These are phyloP conservation scores for Geosmithia morbida DNA, from an alignment of 2,329 filamentous ascomycete species.

Conservation along the genomic window DNA sequence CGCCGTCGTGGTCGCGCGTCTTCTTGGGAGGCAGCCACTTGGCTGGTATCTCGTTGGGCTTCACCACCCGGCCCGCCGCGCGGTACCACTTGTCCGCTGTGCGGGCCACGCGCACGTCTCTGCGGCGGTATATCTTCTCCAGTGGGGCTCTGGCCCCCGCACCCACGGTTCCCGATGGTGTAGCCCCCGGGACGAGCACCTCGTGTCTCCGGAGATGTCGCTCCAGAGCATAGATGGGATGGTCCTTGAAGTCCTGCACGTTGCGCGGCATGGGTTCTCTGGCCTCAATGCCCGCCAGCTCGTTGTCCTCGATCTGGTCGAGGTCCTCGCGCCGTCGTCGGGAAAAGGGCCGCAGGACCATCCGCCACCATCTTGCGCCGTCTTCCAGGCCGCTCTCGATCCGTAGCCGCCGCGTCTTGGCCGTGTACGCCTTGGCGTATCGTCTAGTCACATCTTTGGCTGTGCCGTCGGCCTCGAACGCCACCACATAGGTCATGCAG, in stretches of 20 bases:
- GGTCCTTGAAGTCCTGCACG: conserved; percentile 75
- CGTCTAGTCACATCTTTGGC: conserved; percentile 76
- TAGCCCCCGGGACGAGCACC: conserved; percentile 57
- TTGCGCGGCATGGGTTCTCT: conserved; percentile 77
- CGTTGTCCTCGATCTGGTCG: conserved; percentile 72
- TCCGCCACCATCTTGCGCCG: conserved; percentile 37
- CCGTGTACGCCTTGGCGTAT: conserved; percentile 78
- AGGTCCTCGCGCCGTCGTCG: conserved; percentile 37
- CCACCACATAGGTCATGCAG: conserved; percentile 67
- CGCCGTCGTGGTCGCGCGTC: conserved; percentile 8
- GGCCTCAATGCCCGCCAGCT: conserved; percentile 56
- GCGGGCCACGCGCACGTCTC: conserved; percentile 63
- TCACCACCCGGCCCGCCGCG: conserved; percentile 60
- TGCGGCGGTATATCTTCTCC: conserved; percentile 70
- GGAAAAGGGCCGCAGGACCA: conserved; percentile 32
- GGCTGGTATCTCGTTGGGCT: conserved; percentile 62
- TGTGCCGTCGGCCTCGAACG: conserved; percentile 66
- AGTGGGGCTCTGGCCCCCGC: conserved; percentile 47
- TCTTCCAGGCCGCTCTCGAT: conserved; percentile 47
- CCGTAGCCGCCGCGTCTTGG: conserved; percentile 73
- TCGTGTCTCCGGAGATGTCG: conserved; percentile 74
- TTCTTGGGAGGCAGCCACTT: conserved; percentile 46
- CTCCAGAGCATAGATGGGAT: conserved; percentile 72
- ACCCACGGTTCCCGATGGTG: conserved; percentile 63
- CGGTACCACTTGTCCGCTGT: conserved; percentile 87